Evolutionary conservation across 2,329 filamentous ascomycete genomes (phyloP).

Genomic region (Scedosporium apiospermum): DNA sequence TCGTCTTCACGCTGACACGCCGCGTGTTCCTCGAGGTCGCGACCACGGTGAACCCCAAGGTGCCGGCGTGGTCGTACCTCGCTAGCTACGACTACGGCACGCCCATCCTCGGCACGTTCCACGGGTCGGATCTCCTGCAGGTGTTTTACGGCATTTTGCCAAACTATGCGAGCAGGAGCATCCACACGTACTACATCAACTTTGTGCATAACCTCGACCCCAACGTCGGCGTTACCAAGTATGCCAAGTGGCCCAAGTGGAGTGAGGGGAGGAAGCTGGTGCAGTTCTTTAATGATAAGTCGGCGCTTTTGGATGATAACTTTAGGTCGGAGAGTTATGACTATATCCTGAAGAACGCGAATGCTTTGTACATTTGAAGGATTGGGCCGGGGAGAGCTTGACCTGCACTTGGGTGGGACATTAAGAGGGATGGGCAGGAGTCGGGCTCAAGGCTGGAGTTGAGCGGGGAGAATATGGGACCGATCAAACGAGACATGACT

Average conservation of each 20-base stretch:
- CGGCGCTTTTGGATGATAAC: conserved; percentile 11
- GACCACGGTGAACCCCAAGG: conserved; percentile 26
- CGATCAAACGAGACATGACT: not conserved
- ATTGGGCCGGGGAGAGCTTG: conserved; percentile 7
- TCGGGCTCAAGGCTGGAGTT: no score
- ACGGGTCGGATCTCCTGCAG: conserved; percentile 47
- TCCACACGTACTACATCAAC: conserved; percentile 47
- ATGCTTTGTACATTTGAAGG: not conserved
- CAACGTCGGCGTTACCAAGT: conserved; percentile 30
- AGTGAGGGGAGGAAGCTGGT: conserved; percentile 23
- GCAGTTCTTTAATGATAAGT: conserved; percentile 9
- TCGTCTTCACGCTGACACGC: conserved; percentile 38
- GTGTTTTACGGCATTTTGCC: conserved; percentile 41
- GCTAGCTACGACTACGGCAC: conserved; percentile 48
- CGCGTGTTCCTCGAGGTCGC: conserved; percentile 35
- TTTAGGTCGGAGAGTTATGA: conserved; percentile 13
- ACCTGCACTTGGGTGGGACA: not conserved
- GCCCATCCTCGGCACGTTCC: conserved; percentile 54
- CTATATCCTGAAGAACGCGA: conserved; percentile 7
- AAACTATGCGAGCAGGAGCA: conserved; percentile 35
- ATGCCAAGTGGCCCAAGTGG: conserved; percentile 29
- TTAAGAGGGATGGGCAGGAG: not conserved
- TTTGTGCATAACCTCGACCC: conserved; percentile 51
- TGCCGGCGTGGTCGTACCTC: conserved; percentile 52
- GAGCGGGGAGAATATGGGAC: not conserved